Evolutionary conservation across 2,329 filamentous ascomycete species (phyloP).

Genomic region (Aotearoamyces nothofagi): DNA sequence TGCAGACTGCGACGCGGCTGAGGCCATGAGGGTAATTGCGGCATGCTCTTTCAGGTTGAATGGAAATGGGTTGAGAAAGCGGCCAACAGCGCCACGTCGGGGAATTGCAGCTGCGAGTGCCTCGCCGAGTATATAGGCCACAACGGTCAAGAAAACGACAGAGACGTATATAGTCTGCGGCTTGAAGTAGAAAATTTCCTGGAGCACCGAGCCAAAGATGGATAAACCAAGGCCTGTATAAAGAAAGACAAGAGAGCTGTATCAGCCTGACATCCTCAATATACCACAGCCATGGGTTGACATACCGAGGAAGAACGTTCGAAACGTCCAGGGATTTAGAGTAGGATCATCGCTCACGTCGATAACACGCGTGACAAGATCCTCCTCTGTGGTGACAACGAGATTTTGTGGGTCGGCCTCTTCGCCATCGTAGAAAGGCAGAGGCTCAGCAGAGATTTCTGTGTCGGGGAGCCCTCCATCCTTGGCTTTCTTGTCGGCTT

Average conservation of each 20-base stretch:
- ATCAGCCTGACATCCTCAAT: neutral
- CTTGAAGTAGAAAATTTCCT: slow-evolving; percentile 30
- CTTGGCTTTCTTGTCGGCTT: neutral
- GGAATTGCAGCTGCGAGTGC: slow-evolving; percentile 22
- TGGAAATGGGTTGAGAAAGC: slow-evolving; percentile 38
- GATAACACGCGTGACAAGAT: slow-evolving; percentile 17
- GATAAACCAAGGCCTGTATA: slow-evolving; percentile 18
- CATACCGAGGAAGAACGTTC: slow-evolving; percentile 21
- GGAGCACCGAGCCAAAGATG: slow-evolving; percentile 21
- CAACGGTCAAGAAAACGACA: slow-evolving; percentile 26
- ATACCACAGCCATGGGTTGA: neutral
- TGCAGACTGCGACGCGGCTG: slow-evolving; percentile 29
- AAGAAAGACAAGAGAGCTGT: slow-evolving; percentile 1
- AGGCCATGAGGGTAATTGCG: slow-evolving; percentile 42
- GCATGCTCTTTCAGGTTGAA: slow-evolving; percentile 55
- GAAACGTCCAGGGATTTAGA: slow-evolving; percentile 22
- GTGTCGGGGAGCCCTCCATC: neutral
- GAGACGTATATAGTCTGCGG: slow-evolving; percentile 27
- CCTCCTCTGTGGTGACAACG: slow-evolving; percentile 1
- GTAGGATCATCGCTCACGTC: slow-evolving; percentile 22
- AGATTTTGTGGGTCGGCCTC: neutral
- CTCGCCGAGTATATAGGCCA: slow-evolving; percentile 27
- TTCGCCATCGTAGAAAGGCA: neutral
- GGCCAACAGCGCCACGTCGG: slow-evolving; percentile 18
- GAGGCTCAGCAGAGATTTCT: neutral